Conservation (phyloP, 148 eudicot species). For the Rhododendron kiyosumense region DNA sequence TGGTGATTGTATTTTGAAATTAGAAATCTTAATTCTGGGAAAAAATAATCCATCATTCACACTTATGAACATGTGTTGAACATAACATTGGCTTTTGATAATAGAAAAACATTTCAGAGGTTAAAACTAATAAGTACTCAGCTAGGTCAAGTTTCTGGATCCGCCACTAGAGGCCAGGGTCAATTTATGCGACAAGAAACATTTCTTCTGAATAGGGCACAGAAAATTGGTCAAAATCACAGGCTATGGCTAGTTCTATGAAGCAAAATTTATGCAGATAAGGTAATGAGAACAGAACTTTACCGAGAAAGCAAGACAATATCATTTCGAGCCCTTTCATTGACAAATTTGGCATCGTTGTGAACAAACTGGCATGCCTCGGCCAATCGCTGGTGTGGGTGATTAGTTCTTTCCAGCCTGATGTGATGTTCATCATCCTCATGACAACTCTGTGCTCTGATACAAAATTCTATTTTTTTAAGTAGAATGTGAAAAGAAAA, state of each 20-base stretch:
- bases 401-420: conserved; percentile 23
- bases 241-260: neutral
- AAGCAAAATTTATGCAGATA: neutral
- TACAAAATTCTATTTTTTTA: conserved; percentile 3
- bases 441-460: conserved; percentile 34
- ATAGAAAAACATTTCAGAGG: neutral
- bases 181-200: neutral
- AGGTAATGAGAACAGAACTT: neutral
- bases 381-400: conserved; percentile 51
- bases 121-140: neutral
- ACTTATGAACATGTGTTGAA: too few relatives aligned
- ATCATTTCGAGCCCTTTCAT: conserved; percentile 88
- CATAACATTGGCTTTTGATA: too few relatives aligned
- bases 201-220: neutral
- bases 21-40: too few relatives aligned
- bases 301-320: conserved; percentile 93
- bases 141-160: neutral
- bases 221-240: neutral
- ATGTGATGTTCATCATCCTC: conserved; percentile 32
- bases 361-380: conserved; percentile 67
- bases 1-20: too few relatives aligned
- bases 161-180: neutral
- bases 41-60: too few relatives aligned
- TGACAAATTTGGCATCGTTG: conserved; percentile 83
- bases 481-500: neutral